Evolutionary conservation across 164 flowering plant species (phyloP).

Genomic region (Chimonanthus praecox): DNA sequence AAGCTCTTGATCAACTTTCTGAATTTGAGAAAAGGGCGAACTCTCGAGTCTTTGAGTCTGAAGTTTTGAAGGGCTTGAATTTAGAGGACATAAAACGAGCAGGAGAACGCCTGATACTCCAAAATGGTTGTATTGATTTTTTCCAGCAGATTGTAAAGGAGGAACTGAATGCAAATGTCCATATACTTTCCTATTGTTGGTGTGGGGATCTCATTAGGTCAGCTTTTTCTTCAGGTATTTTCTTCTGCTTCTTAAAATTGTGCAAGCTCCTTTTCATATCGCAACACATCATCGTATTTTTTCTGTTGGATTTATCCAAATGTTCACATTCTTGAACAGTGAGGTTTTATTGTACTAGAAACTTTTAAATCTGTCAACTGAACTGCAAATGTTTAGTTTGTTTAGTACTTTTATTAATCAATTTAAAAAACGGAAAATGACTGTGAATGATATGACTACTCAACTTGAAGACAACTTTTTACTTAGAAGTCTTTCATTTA

Average conservation of each 20-base stretch:
- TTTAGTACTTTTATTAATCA: no score
- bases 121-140: conserved; percentile 69
- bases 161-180: conserved; percentile 45
- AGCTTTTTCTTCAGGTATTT: conserved; percentile 77
- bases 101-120: conserved; percentile 63
- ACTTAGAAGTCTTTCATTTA: not conserved
- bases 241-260: not conserved
- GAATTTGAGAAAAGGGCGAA: conserved; percentile 81
- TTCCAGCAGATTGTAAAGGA: conserved; percentile 42
- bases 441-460: not conserved
- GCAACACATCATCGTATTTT: not conserved
- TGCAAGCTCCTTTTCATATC: not conserved
- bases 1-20: conserved; percentile 64
- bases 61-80: conserved; percentile 74
- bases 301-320: no score
- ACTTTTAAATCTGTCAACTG: not conserved
- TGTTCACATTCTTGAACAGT: not conserved
- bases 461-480: not conserved
- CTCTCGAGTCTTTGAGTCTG: conserved; percentile 64
- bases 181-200: conserved; percentile 90
- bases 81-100: conserved; percentile 75
- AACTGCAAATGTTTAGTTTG: not conserved
- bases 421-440: no score
- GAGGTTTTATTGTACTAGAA: not conserved
- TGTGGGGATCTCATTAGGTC: conserved; percentile 87